phyloP scores from a whole-genome alignment of 169 alveolate species.

The Cryptosporidium xiaoi region DNA sequence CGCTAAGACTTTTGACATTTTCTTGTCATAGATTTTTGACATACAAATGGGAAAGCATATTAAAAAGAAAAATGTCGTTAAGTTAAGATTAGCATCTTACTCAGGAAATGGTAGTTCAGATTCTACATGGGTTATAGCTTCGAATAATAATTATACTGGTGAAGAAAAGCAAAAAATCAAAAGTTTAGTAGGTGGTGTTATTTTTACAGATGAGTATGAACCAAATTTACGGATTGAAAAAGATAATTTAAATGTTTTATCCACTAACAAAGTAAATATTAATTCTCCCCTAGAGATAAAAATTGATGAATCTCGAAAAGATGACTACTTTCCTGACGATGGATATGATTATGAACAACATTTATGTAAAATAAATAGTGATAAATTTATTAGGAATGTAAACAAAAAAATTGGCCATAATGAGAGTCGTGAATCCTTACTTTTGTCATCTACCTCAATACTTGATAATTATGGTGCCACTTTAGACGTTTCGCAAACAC shows the following conservation, averaged over 20 bases:
- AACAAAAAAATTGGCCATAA: not conserved
- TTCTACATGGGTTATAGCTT: slow-evolving; percentile 14
- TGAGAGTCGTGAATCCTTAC: not conserved
- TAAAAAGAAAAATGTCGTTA: slow-evolving; percentile 30
- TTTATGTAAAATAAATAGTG: slow-evolving; percentile 12
- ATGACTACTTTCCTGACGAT: slow-evolving; percentile 60
- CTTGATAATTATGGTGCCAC: not conserved
- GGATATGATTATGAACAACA: slow-evolving; percentile 71
- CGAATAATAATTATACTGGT: slow-evolving; percentile 31
- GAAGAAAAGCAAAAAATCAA: slow-evolving; percentile 28
- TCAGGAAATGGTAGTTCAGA: not conserved
- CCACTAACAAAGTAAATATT: not conserved
- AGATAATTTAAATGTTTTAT: not conserved
- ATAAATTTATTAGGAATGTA: not conserved
- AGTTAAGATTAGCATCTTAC: slow-evolving; percentile 11
- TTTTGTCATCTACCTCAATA: slow-evolving; percentile 14
- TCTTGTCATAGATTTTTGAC: too few species aligned
- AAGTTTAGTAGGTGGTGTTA: slow-evolving; percentile 40
- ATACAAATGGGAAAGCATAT: not conserved
- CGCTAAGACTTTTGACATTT: too few species aligned
- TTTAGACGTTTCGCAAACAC: not conserved
- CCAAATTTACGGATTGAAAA: not conserved
- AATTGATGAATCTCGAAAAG: not conserved
- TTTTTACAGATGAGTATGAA: slow-evolving; percentile 33
- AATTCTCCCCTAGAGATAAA: not conserved